Conservation (phyloP, 306 rosid species). For the Cucurbita moschata region DNA sequence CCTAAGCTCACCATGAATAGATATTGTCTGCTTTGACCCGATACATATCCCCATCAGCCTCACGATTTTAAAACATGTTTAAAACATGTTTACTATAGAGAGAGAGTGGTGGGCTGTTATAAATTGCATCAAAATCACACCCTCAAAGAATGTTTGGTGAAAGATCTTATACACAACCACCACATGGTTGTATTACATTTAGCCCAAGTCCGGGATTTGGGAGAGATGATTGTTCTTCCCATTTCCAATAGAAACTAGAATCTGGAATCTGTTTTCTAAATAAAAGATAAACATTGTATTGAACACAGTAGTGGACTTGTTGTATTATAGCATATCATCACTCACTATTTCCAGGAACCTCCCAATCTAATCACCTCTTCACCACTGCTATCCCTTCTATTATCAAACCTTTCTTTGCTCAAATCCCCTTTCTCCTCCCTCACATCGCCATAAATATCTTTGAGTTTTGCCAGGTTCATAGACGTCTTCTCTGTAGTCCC, state of each 20-base stretch:
- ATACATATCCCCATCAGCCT: too few relatives aligned
- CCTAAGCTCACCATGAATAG: too few relatives aligned
- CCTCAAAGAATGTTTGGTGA: too few relatives aligned
- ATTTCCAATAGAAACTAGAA: background rate
- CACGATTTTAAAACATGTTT: too few relatives aligned
- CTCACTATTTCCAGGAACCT: slow-evolving; percentile 42
- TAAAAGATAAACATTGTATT: background rate
- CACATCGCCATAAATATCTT: slow-evolving; percentile 77
- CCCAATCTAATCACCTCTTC: slow-evolving; percentile 80
- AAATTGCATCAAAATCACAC: too few relatives aligned
- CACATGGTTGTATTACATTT: background rate
- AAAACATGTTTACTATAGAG: too few relatives aligned
- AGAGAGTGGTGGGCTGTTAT: too few relatives aligned
- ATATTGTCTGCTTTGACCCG: too few relatives aligned
- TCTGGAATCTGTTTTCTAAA: background rate
- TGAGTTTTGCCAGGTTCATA: slow-evolving; percentile 68
- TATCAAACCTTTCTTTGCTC: slow-evolving; percentile 25
- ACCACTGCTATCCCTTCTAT: slow-evolving; percentile 40
- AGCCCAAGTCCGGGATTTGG: background rate
- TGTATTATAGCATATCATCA: background rate
- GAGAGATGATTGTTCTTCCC: background rate
- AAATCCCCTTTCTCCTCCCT: slow-evolving; percentile 46
- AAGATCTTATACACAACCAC: background rate
- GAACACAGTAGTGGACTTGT: background rate
- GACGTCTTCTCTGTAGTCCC: slow-evolving; percentile 41